Percentiles rank a stretch among this genome's conserved stretches.
These are phyloP conservation scores for Penicillium nucicola DNA, from an alignment of 495 filamentous ascomycete species.

Conservation along the genomic window DNA sequence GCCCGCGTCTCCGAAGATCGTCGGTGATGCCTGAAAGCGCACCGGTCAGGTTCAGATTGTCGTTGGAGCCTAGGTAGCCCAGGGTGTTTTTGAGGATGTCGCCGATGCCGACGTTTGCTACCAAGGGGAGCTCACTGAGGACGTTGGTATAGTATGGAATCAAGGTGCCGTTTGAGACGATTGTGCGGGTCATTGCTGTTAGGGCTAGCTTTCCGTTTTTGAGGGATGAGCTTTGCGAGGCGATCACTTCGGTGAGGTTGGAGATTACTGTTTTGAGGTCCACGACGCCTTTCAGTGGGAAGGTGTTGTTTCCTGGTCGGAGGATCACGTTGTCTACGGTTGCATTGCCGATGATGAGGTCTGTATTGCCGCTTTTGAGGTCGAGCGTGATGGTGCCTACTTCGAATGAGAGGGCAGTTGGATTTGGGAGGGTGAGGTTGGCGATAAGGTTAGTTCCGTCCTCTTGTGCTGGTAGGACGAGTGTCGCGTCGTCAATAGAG, in stretches of 20 bases:
- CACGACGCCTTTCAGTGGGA: conserved; percentile 42
- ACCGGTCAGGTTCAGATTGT: conserved; percentile 4
- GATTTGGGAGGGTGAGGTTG: conserved; percentile 37
- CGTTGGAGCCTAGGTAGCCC: conserved; percentile 10
- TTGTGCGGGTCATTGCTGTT: conserved; percentile 22
- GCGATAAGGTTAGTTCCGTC: conserved; percentile 37
- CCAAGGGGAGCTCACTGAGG: conserved; percentile 28
- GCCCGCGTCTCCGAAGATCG: neutral
- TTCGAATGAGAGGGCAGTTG: conserved; percentile 29
- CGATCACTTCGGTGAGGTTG: conserved; percentile 25
- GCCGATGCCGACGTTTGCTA: conserved; percentile 23
- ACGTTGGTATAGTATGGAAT: conserved; percentile 38
- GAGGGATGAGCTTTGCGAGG: conserved; percentile 21
- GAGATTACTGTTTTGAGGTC: conserved; percentile 26
- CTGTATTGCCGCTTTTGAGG: conserved; percentile 23
- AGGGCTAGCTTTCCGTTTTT: conserved; percentile 28
- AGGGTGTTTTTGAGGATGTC: conserved; percentile 33
- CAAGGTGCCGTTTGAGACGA: conserved; percentile 27
- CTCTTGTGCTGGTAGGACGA: conserved; percentile 22
- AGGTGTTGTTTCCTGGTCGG: conserved; percentile 55
- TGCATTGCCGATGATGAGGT: conserved; percentile 46
- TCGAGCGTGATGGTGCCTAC: conserved; percentile 34
- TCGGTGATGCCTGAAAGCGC: neutral
- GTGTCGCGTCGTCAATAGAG: conserved; percentile 22
- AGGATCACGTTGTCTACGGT: conserved; percentile 55